Base-by-base conservation (phyloP, 2,329 filamentous ascomycete genomes). In the Cadophora sp. region DNA sequence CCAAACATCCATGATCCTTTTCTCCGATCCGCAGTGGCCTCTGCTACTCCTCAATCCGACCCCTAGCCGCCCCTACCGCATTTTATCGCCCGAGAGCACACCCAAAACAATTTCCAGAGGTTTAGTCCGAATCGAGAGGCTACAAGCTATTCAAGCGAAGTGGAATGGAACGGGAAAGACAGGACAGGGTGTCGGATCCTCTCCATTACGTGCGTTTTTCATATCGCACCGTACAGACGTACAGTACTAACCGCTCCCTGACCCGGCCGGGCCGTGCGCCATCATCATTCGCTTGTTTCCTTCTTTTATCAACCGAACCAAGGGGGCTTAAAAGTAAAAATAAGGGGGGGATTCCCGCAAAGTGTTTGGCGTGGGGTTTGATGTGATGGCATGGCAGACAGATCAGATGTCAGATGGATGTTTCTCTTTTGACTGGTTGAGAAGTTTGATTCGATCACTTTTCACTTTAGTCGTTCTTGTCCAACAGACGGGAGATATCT, bases 121-220 rank as follows among this genome's bases (percentile, higher is more conserved):
- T 34, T n/a, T 22, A 14, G 34, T 34, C 34, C 31, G 55, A n/a
- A 12, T 40, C 24, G 46, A 53, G 34, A 37, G 34, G 34, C 7
- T 11, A 37, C 34, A 8, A 37, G 34, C 34, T 37, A 37, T 8
- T 37, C 34, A 37, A 12, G 8, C 14, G 34, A 8, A 37, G 34
- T 37, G 7, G 34, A 37, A 37, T n/a, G 14, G 34, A 37, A 43
- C 19, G 40, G 40, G 40, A 43, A 51, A 12, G 63, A 46, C 51
- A 50, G 34, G 63, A 46, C 51, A 50, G 56, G 58, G 56, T 59
- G 58, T 65, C 50, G 62, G 62, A 68, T 68, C 62, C 46, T 16
- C 62, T 62, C 50, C 46, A 48, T 46, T 62, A 61, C 61, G 55
- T 61, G 58, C 58, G 58, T 68, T 34, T 55, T 37, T 66, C 56